Conservation (phyloP, 2,329 filamentous ascomycete species). For the Colletotrichum brevisporum region DNA sequence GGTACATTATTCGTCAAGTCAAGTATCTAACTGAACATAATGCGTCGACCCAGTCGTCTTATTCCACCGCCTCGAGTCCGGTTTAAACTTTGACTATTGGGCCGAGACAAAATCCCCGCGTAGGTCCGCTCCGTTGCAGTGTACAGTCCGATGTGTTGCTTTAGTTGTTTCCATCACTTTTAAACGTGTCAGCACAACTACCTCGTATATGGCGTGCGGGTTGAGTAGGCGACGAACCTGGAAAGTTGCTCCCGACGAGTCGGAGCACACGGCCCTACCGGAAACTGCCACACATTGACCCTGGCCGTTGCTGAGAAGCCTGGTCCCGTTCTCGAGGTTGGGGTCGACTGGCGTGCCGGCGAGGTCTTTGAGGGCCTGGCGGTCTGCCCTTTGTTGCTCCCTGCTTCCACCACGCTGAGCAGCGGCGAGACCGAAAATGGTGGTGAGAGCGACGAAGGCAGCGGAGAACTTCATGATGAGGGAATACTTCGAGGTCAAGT, state of each 20-base stretch:
- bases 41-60: no score
- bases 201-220: neutral
- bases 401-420: constrained; percentile 24
- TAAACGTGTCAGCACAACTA: neutral
- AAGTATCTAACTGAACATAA: no score
- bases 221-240: neutral
- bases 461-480: constrained; percentile 19
- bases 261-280: constrained; percentile 27
- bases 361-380: constrained; percentile 26
- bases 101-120: no score
- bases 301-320: constrained; percentile 23
- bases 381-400: constrained; percentile 21
- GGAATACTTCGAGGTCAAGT: neutral
- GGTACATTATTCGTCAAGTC: no score
- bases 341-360: constrained; percentile 29
- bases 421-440: constrained; percentile 13
- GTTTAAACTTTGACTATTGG: no score
- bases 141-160: no score
- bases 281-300: constrained; percentile 31
- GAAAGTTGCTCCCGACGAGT: constrained; percentile 17
- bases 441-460: neutral
- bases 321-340: constrained; percentile 29
- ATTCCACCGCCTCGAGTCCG: no score
- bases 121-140: no score
- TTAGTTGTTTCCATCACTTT: neutral